A percentile compares a stretch with the other conserved stretches of the same genome.
These are phyloP conservation scores for Sphagnum magellanicum DNA, from an alignment of 228 moss, liverwort and hornwort species.

Conservation along the genomic window DNA sequence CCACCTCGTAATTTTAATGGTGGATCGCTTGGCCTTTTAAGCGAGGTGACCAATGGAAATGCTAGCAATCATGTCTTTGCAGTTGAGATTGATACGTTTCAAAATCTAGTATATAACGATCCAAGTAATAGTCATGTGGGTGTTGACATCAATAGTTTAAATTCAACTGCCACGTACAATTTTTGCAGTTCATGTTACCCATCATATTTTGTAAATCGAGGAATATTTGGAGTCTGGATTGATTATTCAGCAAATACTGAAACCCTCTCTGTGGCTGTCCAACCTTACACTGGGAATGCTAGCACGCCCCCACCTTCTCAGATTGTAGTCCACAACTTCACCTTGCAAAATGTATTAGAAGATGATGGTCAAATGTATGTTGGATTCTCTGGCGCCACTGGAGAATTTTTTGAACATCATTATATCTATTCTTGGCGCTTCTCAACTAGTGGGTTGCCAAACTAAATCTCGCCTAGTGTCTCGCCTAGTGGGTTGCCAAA, in stretches of 20 bases:
- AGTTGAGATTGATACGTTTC: constrained; percentile 22
- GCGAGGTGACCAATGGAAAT: not conserved
- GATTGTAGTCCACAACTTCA: not conserved
- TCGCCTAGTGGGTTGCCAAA: too few species aligned
- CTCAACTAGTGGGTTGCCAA: constrained; percentile 8
- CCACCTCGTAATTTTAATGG: too few species aligned
- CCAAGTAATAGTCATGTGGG: constrained; percentile 15
- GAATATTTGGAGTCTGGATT: constrained; percentile 7
- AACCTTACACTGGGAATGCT: constrained; percentile 5
- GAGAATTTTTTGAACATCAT: not conserved
- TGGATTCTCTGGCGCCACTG: constrained; percentile 6
- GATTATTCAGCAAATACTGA: constrained; percentile 4
- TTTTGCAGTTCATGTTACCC: constrained; percentile 4
- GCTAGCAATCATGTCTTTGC: constrained; percentile 7
- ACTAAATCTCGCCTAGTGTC: too few species aligned
- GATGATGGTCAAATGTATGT: constrained; percentile 5
- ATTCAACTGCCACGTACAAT: constrained; percentile 7
- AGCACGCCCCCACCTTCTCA: not conserved
- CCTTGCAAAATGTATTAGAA: not conserved
- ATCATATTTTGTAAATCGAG: constrained; percentile 9
- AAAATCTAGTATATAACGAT: constrained; percentile 2
- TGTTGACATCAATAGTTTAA: constrained; percentile 15
- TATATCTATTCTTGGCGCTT: constrained; percentile 10
- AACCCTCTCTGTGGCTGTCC: constrained; percentile 1
- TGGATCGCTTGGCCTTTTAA: constrained; percentile 2